Evolutionary conservation across 306 rosid species (phyloP), one percentile per base, ranked within the genome.

Genomic region (Cucurbita maxima): DNA sequence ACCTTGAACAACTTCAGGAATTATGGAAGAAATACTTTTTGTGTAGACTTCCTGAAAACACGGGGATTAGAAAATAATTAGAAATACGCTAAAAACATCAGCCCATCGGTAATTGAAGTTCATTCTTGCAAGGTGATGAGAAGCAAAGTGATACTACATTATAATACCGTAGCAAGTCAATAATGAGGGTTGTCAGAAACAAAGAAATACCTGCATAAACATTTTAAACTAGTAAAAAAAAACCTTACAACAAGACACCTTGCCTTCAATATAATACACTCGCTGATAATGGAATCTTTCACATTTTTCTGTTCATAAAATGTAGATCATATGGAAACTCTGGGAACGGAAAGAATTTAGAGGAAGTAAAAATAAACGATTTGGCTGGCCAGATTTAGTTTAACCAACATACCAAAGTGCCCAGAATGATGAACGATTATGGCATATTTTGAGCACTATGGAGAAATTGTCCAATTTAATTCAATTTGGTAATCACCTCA

Each of bases 1-100:
- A 30, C 91, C 91, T 52, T 87, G 87, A 76, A 82, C 87, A 48
- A 87, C 85, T 61, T 87, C 87, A 8, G 91, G 74, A 20, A 87
- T 81, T 44, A 84, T 75, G 9, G 87, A 81, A 57, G 85, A 82
- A 67, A 87, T 81, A 72, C 88, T 64, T 75, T 81, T 81, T 5
- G 44, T 61, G 67, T 87, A 87, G 76, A 87, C 88, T 61, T 87
- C 85, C 91, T 84, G 85, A 30, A 80, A 38, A 70, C 7, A 36
- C 34, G 6, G 48, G 44, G 48, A 68, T 44, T 13, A 45, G 38
- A 12, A 67, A 67, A 44, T 11, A 16, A 63, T 40, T n/a, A 45
- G 73, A 3, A 7, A 68, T 47, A 68, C 6, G 15, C 41, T 50
- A 45, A 12, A 20, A 68, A 13, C 20, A 14, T 45, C 10, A 68